phyloP scores from a whole-genome alignment of 1,284 basidiomycete species.

The Tremellales sp. region DNA sequence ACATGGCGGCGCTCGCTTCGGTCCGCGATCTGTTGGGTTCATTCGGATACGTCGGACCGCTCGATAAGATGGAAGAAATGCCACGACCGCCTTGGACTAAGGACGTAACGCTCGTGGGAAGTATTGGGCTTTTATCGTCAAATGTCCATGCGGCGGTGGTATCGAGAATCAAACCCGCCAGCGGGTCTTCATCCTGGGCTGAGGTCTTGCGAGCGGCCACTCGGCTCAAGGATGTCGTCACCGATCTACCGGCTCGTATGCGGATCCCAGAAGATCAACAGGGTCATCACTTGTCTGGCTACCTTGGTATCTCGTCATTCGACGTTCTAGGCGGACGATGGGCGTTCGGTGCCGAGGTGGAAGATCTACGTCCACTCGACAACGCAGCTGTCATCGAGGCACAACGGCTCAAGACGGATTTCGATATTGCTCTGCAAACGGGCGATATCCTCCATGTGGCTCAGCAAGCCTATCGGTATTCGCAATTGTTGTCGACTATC shows the following conservation, averaged over 20 bases:
- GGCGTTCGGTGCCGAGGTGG: slow-evolving; percentile 26
- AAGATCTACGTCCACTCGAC: slow-evolving; percentile 19
- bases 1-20: slow-evolving; percentile 18
- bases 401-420: slow-evolving; percentile 21
- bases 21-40: slow-evolving; percentile 33
- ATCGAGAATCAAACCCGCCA: slow-evolving; percentile 19
- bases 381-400: slow-evolving; percentile 21
- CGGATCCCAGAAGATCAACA: slow-evolving; percentile 6
- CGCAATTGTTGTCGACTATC: slow-evolving; percentile 18
- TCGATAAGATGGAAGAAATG: slow-evolving; percentile 30
- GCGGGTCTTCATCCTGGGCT: slow-evolving; percentile 30
- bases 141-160: slow-evolving; percentile 28
- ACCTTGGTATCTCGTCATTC: slow-evolving; percentile 24
- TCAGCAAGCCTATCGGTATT: slow-evolving; percentile 19
- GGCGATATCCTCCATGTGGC: slow-evolving; percentile 17
- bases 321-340: slow-evolving; percentile 35
- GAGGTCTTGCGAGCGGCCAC: slow-evolving; percentile 35
- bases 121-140: slow-evolving; percentile 32
- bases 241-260: slow-evolving; percentile 20
- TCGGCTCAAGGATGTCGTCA: slow-evolving; percentile 34
- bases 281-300: slow-evolving; percentile 15
- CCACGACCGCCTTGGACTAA: slow-evolving; percentile 35
- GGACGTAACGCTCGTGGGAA: slow-evolving; percentile 37
- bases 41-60: slow-evolving; percentile 44
- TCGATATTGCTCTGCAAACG: slow-evolving; percentile 17